These are phyloP conservation scores for Kwoniella bestiolae DNA, from an alignment of 768 basidiomycete genomes.

Conservation along the genomic window DNA sequence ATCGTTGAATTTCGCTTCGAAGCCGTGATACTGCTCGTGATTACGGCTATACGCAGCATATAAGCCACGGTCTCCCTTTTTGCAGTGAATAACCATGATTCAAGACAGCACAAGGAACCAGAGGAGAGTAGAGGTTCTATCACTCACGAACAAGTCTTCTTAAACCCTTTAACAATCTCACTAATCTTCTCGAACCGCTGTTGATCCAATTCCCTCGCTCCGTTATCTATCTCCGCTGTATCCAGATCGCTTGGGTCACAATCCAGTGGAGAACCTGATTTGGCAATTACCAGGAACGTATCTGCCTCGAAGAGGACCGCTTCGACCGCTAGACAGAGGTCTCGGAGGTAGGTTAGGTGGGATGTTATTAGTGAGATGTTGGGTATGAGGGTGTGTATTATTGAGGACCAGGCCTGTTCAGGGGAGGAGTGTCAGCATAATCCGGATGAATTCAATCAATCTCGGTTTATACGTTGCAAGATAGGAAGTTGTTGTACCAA, in stretches of 20 bases:
- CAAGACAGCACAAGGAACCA: not conserved
- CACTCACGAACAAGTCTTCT: slow-evolving; percentile 79
- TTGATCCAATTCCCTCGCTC: slow-evolving; percentile 57
- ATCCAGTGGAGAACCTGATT: slow-evolving; percentile 55
- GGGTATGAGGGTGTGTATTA: slow-evolving; percentile 94
- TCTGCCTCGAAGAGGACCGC: slow-evolving; percentile 95
- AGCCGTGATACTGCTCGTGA: slow-evolving; percentile 47
- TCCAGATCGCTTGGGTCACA: slow-evolving; percentile 54
- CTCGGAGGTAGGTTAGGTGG: slow-evolving; percentile 83
- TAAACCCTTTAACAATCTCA: slow-evolving; percentile 94
- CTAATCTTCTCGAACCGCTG: slow-evolving; percentile 62
- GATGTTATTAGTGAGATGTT: slow-evolving; percentile 86
- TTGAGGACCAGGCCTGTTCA: slow-evolving; percentile 93
- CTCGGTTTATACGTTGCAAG: too few relatives aligned
- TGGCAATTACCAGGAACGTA: slow-evolving; percentile 94
- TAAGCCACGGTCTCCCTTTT: too few relatives aligned
- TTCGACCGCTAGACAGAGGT: slow-evolving; percentile 86
- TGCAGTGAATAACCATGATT: too few relatives aligned
- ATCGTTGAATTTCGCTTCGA: slow-evolving; percentile 53
- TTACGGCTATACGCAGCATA: slow-evolving; percentile 4
- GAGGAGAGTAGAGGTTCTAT: not conserved
- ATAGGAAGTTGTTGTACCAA: too few relatives aligned
- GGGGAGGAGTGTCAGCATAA: not conserved
- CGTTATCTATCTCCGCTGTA: slow-evolving; percentile 43
- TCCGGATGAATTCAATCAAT: not conserved